These are phyloP conservation scores for Grammothele lineata DNA, from an alignment of 768 basidiomycete species.

Conservation along the genomic window DNA sequence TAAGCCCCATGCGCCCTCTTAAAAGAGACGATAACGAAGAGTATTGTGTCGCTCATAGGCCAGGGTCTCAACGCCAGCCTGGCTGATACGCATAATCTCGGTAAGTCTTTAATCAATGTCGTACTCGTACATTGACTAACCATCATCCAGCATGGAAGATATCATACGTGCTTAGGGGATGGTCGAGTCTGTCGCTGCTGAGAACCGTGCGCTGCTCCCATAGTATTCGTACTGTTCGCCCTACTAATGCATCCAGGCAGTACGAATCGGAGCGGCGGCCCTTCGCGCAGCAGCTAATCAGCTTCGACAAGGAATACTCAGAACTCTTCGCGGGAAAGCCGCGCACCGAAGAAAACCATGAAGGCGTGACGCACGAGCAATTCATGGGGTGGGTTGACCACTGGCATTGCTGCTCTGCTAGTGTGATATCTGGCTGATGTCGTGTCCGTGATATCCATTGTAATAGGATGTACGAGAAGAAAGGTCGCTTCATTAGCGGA, in stretches of 20 bases:
- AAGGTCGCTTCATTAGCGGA: conserved; percentile 41
- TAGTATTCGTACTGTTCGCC: neutral
- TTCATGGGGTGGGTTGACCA: conserved; percentile 40
- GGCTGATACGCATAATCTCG: conserved; percentile 50
- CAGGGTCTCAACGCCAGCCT: conserved; percentile 53
- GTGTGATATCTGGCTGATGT: too few relatives aligned
- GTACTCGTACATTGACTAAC: too few relatives aligned
- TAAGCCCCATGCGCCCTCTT: too few relatives aligned
- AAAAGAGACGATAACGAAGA: too few relatives aligned
- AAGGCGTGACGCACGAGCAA: conserved; percentile 46
- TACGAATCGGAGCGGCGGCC: conserved; percentile 50
- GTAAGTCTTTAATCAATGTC: too few relatives aligned
- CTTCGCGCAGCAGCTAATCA: conserved; percentile 50
- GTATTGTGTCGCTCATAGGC: too few relatives aligned
- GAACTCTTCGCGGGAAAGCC: conserved; percentile 52
- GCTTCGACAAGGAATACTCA: conserved; percentile 47
- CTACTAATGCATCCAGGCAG: conserved; percentile 20
- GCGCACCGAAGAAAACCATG: conserved; percentile 27
- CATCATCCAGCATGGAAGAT: conserved; percentile 52
- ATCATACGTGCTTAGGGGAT: conserved; percentile 41
- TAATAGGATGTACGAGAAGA: conserved; percentile 40
- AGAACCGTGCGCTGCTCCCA: conserved; percentile 34
- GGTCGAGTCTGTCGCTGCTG: conserved; percentile 40
- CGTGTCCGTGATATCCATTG: too few relatives aligned
- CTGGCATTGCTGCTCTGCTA: too few relatives aligned